Conservation (phyloP, 108 stramenopile species). For the Skeletonema menzelii region DNA sequence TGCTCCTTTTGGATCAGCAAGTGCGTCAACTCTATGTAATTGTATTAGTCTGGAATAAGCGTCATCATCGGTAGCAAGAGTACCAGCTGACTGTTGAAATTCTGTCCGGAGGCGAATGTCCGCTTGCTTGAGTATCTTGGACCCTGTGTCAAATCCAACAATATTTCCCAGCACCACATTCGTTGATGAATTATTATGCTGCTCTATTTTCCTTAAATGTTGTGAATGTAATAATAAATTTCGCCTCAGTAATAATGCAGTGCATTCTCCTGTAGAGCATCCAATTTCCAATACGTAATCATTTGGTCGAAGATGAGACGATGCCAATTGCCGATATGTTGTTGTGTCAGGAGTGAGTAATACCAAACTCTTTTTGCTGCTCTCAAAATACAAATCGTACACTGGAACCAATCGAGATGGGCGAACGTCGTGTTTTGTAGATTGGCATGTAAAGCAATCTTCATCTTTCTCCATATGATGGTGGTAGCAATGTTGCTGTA, state of each 20-base stretch:
- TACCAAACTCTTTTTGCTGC: slow-evolving; percentile 13
- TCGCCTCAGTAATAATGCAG: slow-evolving; percentile 26
- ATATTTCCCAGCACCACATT: slow-evolving; percentile 8
- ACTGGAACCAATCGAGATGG: slow-evolving; percentile 34
- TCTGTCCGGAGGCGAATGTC: slow-evolving; percentile 9
- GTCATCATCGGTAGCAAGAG: neutral
- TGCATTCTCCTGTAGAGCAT: slow-evolving; percentile 79
- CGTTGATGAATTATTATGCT: neutral
- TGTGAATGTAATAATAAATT: slow-evolving; percentile 35
- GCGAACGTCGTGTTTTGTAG: slow-evolving; percentile 9
- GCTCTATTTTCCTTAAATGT: neutral
- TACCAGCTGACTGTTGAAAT: neutral
- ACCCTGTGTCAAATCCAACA: slow-evolving; percentile 77
- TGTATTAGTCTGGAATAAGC: slow-evolving; percentile 7
- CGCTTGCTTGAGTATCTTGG: slow-evolving; percentile 60
- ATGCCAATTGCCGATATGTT: slow-evolving; percentile 64
- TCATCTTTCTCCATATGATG: neutral
- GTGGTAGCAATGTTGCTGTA: slow-evolving; percentile 20
- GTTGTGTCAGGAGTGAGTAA: slow-evolving; percentile 60
- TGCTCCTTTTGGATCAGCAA: slow-evolving; percentile 70
- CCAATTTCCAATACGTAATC: slow-evolving; percentile 84
- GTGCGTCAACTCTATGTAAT: slow-evolving; percentile 57
- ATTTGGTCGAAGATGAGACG: slow-evolving; percentile 42
- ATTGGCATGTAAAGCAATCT: neutral
- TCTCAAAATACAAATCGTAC: slow-evolving; percentile 9